Base-by-base conservation (phyloP, 1,284 basidiomycete species). In the Ganoderma lucidum region DNA sequence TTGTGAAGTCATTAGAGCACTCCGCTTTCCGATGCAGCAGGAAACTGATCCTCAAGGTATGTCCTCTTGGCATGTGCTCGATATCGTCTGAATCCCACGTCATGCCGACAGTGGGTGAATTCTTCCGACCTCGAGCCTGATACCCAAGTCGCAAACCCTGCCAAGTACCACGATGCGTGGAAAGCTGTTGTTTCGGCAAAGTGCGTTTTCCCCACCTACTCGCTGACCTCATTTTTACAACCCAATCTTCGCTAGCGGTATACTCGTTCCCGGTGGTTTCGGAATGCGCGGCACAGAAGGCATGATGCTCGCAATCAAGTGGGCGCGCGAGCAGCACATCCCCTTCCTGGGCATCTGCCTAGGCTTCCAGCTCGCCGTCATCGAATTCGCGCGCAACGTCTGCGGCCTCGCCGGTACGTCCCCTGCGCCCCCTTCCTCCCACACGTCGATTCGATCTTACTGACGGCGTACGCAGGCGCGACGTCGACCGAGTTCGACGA, bases 281-380 rank as follows among this genome's bases (percentile, higher is more conserved):
- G 97, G 97, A 35, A 83, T 87, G 8, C 94, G 98, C 59, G 97
- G 97, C 32, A 97, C 94, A 0, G 97, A 98, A 81, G 97, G 97
- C 61, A 99, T 99, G 97, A 91, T 99, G 76, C 88, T 96, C 60
- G 98, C 98, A 28, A 96, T 97, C 79, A 97, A 96, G 81, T 97
- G 97, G 90, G 97, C 97, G 0, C 88, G 98, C 72, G 96, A 99
- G 82, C 94, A 98, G 79, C 94, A 95, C 73, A 86, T 97, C 6
- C 98, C 97, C 0, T 99, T 96, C 88, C 84, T 99, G 51, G 97
- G 97, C 67, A 97, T 99, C 80, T 99, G 97, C 81, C 90, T 99
- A 42, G 97, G 97, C 45, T 99, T 99, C 90, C 98, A 99, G 80
- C 87, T 99, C 63, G 96, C 97, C 19, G 97, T 99, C 10, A 86